Conservation (phyloP, 176 grass and related monocot genomes). For the Aegilops bicornis region DNA sequence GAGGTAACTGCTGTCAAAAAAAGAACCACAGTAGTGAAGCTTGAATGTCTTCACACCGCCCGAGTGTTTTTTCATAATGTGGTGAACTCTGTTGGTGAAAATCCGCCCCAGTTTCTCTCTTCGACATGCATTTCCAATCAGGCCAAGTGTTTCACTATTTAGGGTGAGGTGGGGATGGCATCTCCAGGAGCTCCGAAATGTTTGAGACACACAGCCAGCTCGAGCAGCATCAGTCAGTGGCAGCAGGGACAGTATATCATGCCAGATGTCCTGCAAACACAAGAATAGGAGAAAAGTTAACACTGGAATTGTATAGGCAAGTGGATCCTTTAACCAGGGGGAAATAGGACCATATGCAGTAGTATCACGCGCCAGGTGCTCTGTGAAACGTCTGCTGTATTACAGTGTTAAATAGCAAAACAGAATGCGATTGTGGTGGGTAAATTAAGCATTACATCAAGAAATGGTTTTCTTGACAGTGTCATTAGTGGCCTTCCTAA, state of each 20-base stretch:
- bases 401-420: not conserved
- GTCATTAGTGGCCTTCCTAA: not conserved
- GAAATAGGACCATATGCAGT: not conserved
- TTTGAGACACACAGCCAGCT: slow-evolving; percentile 7
- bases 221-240: not conserved
- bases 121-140: not conserved
- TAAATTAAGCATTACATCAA: not conserved
- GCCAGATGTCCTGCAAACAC: not conserved
- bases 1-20: not conserved
- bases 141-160: not conserved
- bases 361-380: not conserved
- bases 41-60: not conserved
- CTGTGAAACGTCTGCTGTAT: not conserved
- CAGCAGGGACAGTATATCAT: not conserved
- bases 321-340: not conserved
- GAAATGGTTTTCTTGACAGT: not conserved
- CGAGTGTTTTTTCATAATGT: not conserved
- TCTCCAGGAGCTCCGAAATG: not conserved
- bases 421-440: not conserved
- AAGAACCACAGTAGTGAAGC: not conserved
- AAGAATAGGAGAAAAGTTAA: not conserved
- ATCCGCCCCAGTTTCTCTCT: not conserved
- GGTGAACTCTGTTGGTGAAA: not conserved
- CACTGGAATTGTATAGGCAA: not conserved
- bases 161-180: not conserved